Evolutionary conservation across 73 alveolate species (phyloP).

Genomic region (Durusdinium trenchii): DNA sequence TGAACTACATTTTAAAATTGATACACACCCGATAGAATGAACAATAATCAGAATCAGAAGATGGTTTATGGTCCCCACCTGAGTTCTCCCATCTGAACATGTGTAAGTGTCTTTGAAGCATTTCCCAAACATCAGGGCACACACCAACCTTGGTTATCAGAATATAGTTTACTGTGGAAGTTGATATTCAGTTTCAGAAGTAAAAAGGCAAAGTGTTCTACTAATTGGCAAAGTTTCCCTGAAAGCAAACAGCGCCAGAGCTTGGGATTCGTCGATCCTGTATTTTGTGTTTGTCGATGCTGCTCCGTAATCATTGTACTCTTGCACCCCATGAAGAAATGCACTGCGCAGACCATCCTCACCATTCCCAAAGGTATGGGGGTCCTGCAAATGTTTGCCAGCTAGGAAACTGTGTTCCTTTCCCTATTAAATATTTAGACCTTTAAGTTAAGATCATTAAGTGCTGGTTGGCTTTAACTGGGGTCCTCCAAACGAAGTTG

Average conservation of each 20-base stretch:
- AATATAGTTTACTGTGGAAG: no score
- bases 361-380: not conserved
- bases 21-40: not conserved
- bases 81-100: not conserved
- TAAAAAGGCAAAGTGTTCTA: not conserved
- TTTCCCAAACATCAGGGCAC: not conserved
- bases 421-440: no score
- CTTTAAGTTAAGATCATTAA: not conserved
- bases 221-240: not conserved
- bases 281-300: not conserved
- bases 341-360: not conserved
- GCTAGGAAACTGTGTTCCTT: no score
- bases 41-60: not conserved
- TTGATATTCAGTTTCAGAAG: not conserved
- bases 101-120: not conserved
- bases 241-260: not conserved
- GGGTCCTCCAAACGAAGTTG: not conserved
- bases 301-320: not conserved
- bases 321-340: not conserved
- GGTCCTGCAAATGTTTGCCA: no score
- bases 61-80: not conserved
- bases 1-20: not conserved
- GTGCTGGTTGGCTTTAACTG: not conserved
- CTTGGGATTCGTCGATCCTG: not conserved
- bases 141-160: not conserved